Percentiles rank a stretch among this genome's conserved stretches.
Evolutionary conservation across 176 grass and related monocot genomes (phyloP).

Genomic region (Zoysia pacifica): DNA sequence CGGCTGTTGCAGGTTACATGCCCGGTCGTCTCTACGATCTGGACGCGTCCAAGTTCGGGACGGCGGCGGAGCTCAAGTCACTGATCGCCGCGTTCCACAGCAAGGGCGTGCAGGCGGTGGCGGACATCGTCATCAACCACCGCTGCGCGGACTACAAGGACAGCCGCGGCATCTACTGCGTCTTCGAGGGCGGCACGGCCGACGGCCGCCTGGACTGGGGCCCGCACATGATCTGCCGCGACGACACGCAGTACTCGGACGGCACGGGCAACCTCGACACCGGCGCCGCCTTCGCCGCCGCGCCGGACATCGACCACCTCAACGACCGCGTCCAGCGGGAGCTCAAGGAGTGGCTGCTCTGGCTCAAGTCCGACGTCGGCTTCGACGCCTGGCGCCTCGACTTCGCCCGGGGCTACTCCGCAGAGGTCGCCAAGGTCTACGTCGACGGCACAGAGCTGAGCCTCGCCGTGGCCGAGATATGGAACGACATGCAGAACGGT

Average conservation of each 20-base stretch:
- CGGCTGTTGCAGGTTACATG: slow-evolving; percentile 52
- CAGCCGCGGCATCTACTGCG: slow-evolving; percentile 57
- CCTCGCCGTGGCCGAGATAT: slow-evolving; percentile 62
- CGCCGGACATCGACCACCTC: slow-evolving; percentile 82
- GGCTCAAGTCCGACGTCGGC: slow-evolving; percentile 70
- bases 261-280: slow-evolving; percentile 72
- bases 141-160: slow-evolving; percentile 52
- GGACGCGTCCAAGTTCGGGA: slow-evolving; percentile 61
- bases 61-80: slow-evolving; percentile 52
- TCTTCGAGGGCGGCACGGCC: slow-evolving; percentile 69
- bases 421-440: slow-evolving; percentile 55
- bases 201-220: slow-evolving; percentile 72
- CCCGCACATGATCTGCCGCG: slow-evolving; percentile 71
- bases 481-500: slow-evolving; percentile 16
- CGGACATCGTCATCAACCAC: slow-evolving; percentile 62
- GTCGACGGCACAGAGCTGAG: slow-evolving; percentile 39
- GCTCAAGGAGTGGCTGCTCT: slow-evolving; percentile 68
- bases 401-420: slow-evolving; percentile 58
- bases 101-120: slow-evolving; percentile 53
- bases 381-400: slow-evolving; percentile 82
- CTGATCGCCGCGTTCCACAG: slow-evolving; percentile 53
- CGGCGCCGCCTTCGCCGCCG: slow-evolving; percentile 45
- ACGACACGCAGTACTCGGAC: slow-evolving; percentile 56
- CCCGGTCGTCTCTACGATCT: slow-evolving; percentile 64
- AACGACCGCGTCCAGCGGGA: slow-evolving; percentile 57